Base-by-base conservation (phyloP, 2,329 filamentous ascomycete genomes). In the Emmonsiellopsis sp. region DNA sequence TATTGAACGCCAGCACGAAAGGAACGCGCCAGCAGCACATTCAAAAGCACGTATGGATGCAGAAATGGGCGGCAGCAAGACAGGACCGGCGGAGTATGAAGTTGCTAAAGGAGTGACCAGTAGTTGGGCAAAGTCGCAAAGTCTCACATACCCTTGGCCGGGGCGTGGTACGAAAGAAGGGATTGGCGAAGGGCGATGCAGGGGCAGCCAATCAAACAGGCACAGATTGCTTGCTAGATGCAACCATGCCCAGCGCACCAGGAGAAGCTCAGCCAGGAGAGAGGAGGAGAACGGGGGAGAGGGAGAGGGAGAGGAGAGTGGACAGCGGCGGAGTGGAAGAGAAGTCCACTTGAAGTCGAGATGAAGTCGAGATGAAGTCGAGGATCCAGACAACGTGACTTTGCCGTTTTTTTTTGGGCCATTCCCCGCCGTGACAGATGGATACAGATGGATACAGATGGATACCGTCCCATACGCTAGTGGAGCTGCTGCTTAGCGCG, bases 341-440 rank as follows among this genome's bases (percentile, higher is more conserved):
- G 16, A 34, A n/a, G n/a, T n/a, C n/a, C n/a, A n/a, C n/a, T n/a
- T n/a, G n/a, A 37, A 26, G 32, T 20, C 26, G 45, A 48, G 15
- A n/a, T 26, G 15, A 44, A 26, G 41, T 34, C 10, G 32, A 48
- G 15, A n/a, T 26, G 15, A 44, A 26, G 41, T 34, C 10, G 32
- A n/a, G n/a, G n/a, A n/a, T n/a, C n/a, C n/a, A n/a, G n/a, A n/a
- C 37, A 49, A 49, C 46, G 46, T 49, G 46, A 49, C 46, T 9
- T 8, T 16, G 31, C 31, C 20, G 15, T 31, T 5, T 9, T 5
- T 9, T 26, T 26, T 5, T 26, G 20, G 20, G 20, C 20, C 20
- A 48, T 30, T 49, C 13, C 45, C 45, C 15, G 9, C 32, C n/a
- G 15, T 30, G 3, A n/a, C n/a, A n/a, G n/a, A n/a, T n/a, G n/a